Conservation (phyloP, 1,139 yeast species). For the Geotrichum aggregatum region DNA sequence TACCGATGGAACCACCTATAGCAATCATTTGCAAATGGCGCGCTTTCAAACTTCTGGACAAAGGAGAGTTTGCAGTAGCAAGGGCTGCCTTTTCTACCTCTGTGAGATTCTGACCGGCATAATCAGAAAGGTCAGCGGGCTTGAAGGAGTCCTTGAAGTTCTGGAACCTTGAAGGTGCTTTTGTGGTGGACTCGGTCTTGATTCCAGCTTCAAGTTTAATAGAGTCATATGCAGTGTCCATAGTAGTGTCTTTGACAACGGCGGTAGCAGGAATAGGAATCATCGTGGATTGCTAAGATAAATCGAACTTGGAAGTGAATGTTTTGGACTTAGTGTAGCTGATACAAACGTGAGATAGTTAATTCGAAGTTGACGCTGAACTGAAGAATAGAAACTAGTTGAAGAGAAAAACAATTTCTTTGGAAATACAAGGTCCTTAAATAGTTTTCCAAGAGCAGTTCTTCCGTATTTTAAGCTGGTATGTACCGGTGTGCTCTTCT, state of each 20-base stretch:
- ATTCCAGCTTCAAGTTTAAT: slow-evolving; percentile 45
- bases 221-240: slow-evolving; percentile 40
- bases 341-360: too few species aligned
- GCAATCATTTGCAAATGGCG: slow-evolving; percentile 68
- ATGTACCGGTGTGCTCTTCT: too few species aligned
- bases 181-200: slow-evolving; percentile 19
- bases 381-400: too few species aligned
- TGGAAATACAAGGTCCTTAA: too few species aligned
- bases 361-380: too few species aligned
- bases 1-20: slow-evolving; percentile 81
- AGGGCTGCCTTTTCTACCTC: slow-evolving; percentile 30
- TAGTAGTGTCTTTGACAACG: background rate
- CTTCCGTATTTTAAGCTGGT: too few species aligned
- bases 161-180: slow-evolving; percentile 24
- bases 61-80: slow-evolving; percentile 39
- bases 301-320: background rate
- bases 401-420: too few species aligned
- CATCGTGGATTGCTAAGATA: background rate
- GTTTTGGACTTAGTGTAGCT: too few species aligned
- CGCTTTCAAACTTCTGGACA: slow-evolving; percentile 43
- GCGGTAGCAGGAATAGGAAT: background rate
- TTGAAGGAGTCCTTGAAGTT: slow-evolving; percentile 33
- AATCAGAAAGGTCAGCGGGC: slow-evolving; percentile 26
- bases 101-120: slow-evolving; percentile 33
- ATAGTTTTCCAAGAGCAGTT: too few species aligned